Percentiles rank a stretch among this genome's conserved stretches.
Conservation (phyloP, 2,329 filamentous ascomycete species). For the Apiospora koreana region DNA sequence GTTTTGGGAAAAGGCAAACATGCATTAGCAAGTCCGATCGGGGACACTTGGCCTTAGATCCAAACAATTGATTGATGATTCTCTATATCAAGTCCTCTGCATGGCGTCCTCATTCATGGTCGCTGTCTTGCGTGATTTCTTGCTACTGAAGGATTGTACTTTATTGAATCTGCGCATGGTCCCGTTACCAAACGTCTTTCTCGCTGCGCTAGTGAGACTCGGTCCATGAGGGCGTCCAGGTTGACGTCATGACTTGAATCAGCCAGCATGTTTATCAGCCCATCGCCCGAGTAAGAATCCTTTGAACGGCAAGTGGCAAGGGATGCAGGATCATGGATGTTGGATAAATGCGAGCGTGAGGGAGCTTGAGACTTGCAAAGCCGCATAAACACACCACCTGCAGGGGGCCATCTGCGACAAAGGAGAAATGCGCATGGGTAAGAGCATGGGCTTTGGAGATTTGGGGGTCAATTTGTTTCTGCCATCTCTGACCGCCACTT, state of each 20-base stretch:
- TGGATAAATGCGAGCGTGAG: background rate
- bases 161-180: background rate
- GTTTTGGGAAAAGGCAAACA: background rate
- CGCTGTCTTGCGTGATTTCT: background rate
- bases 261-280: background rate
- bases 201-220: background rate
- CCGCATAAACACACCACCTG: background rate
- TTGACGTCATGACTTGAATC: background rate
- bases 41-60: background rate
- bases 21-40: background rate
- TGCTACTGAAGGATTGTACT: background rate
- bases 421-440: background rate
- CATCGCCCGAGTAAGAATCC: background rate
- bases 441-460: background rate
- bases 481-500: background rate
- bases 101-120: background rate
- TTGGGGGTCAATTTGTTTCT: background rate
- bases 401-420: background rate
- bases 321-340: background rate
- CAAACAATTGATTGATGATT: no score
- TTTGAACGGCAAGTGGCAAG: background rate
- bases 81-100: no score
- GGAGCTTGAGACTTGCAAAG: background rate
- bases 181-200: background rate
- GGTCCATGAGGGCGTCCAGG: background rate